Conservation (phyloP, 371 early-diverging fungal species). For the Mucor sp. region DNA sequence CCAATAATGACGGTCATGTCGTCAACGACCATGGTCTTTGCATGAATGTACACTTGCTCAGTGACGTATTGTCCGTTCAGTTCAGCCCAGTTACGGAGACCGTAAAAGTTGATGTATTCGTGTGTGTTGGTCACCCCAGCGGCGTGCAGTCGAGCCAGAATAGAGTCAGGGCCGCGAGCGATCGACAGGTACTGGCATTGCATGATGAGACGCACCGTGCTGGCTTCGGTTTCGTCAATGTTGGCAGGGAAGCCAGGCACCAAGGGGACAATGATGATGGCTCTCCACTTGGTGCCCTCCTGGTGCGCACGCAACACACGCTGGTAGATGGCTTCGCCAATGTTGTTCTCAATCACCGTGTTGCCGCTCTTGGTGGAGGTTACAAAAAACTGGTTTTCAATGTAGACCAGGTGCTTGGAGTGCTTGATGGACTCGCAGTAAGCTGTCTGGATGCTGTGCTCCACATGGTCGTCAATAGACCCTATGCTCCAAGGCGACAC, state of each 20-base stretch:
- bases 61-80: constrained; percentile 58
- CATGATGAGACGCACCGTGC: constrained; percentile 74
- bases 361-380: constrained; percentile 33
- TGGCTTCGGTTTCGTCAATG: constrained; percentile 69
- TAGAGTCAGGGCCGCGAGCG: constrained; percentile 69
- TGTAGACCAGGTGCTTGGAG: constrained; percentile 86
- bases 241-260: constrained; percentile 87
- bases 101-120: constrained; percentile 69
- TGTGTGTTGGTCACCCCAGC: constrained; percentile 60
- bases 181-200: constrained; percentile 80
- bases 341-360: constrained; percentile 66
- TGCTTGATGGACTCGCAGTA: constrained; percentile 71
- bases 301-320: constrained; percentile 75
- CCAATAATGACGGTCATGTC: constrained; percentile 80
- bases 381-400: constrained; percentile 87
- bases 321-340: constrained; percentile 74
- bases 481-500: constrained; percentile 68
- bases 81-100: constrained; percentile 61
- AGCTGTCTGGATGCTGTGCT: constrained; percentile 79
- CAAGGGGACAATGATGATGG: constrained; percentile 83
- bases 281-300: constrained; percentile 66
- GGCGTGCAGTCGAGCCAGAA: constrained; percentile 57
- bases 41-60: constrained; percentile 89
- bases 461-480: constrained; percentile 35
- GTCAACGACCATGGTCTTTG: constrained; percentile 84